Evolutionary conservation across 768 basidiomycete genomes (phyloP).

Genomic region (Leucocoprinus birnbaumii): DNA sequence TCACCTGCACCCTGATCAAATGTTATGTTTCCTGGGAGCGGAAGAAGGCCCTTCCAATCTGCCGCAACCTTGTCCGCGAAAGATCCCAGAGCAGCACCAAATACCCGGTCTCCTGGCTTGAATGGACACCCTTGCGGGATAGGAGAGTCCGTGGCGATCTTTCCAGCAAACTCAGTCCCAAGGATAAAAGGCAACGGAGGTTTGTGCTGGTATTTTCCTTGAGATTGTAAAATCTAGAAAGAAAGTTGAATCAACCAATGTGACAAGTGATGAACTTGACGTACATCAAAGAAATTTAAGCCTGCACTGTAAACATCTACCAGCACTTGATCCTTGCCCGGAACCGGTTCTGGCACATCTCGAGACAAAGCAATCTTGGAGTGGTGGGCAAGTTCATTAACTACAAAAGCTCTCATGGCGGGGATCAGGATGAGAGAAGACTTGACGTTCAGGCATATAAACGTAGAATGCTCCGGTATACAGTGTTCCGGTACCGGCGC

Average conservation of each 20-base stretch:
- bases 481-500: too few relatives aligned
- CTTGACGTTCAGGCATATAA: too few relatives aligned
- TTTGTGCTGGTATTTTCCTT: constrained; percentile 87
- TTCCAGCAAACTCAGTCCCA: constrained; percentile 85
- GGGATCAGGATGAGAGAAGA: constrained; percentile 3
- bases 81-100: constrained; percentile 77
- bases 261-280: constrained; percentile 11
- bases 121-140: constrained; percentile 79
- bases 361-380: constrained; percentile 53
- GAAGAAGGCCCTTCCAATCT: constrained; percentile 46
- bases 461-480: too few relatives aligned
- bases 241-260: constrained; percentile 7
- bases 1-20: constrained; percentile 85
- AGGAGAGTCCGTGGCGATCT: constrained; percentile 63
- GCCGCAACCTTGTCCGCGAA: constrained; percentile 76
- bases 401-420: constrained; percentile 76
- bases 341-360: constrained; percentile 57
- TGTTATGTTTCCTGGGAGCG: constrained; percentile 71
- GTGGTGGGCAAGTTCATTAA: constrained; percentile 68
- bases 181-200: constrained; percentile 84
- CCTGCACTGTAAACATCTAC: constrained; percentile 75
- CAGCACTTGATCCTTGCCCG: constrained; percentile 53
- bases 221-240: constrained; percentile 73
- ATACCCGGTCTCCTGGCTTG: constrained; percentile 83
- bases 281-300: constrained; percentile 76